A percentile compares a stretch with the other conserved stretches of the same genome.
Conservation (phyloP, 768 basidiomycete genomes). For the Strobilomyces confusus region DNA sequence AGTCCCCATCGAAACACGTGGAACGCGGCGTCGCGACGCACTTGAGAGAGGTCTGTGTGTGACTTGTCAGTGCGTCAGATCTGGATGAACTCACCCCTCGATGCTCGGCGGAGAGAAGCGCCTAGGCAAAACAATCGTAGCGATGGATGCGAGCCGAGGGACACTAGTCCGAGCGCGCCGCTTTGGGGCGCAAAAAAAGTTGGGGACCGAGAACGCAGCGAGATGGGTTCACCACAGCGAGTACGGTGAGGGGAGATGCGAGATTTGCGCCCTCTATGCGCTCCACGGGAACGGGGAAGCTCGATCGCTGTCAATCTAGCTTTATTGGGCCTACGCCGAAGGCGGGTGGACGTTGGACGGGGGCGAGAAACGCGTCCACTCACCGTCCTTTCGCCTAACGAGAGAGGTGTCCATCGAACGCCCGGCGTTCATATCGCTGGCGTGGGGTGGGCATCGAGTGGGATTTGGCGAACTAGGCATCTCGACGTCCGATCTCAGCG, state of each 20-base stretch:
- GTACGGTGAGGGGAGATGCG: background rate
- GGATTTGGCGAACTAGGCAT: conserved; percentile 29
- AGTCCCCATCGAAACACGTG: conserved; percentile 11
- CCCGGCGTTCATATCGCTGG: background rate
- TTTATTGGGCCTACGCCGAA: conserved; percentile 5
- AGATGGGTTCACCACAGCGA: background rate
- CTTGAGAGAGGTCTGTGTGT: conserved; percentile 13
- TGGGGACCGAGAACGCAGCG: background rate
- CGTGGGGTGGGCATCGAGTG: background rate
- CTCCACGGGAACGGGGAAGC: background rate
- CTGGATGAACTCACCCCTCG: background rate
- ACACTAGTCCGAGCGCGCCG: background rate
- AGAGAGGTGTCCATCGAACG: background rate
- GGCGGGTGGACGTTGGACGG: conserved; percentile 11
- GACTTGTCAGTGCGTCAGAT: background rate
- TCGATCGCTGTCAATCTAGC: conserved; percentile 11
- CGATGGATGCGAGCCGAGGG: background rate
- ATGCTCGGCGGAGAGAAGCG: conserved; percentile 4
- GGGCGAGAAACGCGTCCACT: background rate
- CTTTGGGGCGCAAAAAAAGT: background rate
- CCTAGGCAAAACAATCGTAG: background rate
- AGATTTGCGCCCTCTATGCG: no score
- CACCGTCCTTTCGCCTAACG: background rate
- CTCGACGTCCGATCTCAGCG: conserved; percentile 21
- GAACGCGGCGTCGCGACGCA: conserved; percentile 19